Percentiles rank a stretch among this genome's conserved stretches.
These are phyloP conservation scores for Emergomyces orientalis DNA, from an alignment of 2,329 filamentous ascomycete genomes.

Conservation along the genomic window DNA sequence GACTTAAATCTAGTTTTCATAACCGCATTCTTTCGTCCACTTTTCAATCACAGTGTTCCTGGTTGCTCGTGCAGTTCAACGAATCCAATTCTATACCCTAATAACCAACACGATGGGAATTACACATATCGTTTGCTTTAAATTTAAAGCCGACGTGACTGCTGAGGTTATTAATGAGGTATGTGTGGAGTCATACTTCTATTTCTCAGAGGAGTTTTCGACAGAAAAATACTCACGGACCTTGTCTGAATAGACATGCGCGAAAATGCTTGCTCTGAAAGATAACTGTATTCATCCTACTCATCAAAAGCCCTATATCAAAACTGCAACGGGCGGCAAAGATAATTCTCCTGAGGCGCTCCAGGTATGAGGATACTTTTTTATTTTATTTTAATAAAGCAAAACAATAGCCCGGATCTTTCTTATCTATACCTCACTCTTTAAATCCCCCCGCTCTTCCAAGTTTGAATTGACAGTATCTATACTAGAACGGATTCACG, in stretches of 20 bases:
- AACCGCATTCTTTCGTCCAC: background rate
- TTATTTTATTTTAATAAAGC: too few relatives aligned
- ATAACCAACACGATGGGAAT: conserved; percentile 45
- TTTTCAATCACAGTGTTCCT: background rate
- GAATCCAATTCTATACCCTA: too few relatives aligned
- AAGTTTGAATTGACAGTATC: background rate
- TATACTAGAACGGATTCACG: conserved; percentile 50
- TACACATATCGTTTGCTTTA: conserved; percentile 59
- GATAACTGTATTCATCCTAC: conserved; percentile 52
- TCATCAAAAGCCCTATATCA: conserved; percentile 52
- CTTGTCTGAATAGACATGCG: conserved; percentile 40
- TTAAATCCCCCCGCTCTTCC: background rate
- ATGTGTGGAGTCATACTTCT: conserved; percentile 19
- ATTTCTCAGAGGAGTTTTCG: too few relatives aligned
- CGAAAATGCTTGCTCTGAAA: conserved; percentile 48
- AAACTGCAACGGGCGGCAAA: conserved; percentile 47
- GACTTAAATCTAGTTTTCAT: background rate
- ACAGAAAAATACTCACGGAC: conserved; percentile 5
- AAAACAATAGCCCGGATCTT: background rate
- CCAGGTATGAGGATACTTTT: conserved; percentile 40
- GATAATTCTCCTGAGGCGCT: conserved; percentile 55
- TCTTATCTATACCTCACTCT: background rate
- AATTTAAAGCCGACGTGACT: conserved; percentile 48
- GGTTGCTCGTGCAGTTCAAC: too few relatives aligned
- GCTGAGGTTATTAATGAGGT: conserved; percentile 49